These are phyloP conservation scores for Furcasterigmium sp. DNA, from an alignment of 2,329 filamentous ascomycete species.

Conservation along the genomic window DNA sequence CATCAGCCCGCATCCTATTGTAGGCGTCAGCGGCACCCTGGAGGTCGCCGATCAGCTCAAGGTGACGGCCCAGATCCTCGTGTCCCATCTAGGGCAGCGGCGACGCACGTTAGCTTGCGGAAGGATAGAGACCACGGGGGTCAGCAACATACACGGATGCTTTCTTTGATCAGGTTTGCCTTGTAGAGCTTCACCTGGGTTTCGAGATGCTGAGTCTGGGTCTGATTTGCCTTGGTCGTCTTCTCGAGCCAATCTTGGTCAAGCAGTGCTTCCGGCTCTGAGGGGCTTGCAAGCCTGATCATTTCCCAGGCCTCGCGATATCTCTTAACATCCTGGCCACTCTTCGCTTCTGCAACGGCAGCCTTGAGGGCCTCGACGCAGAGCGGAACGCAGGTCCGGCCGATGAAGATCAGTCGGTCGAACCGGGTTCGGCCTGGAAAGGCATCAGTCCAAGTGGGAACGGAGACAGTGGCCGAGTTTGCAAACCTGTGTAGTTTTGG, in stretches of 20 bases:
- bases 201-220: conserved; percentile 72
- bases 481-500: conserved; percentile 75
- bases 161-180: conserved; percentile 96
- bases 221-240: conserved; percentile 60
- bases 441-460: neutral
- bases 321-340: conserved; percentile 63
- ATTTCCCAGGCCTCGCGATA: conserved; percentile 67
- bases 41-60: conserved; percentile 73
- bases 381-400: conserved; percentile 69
- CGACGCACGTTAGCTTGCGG: too few relatives aligned
- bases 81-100: conserved; percentile 72
- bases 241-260: conserved; percentile 74
- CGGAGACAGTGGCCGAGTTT: conserved; percentile 4
- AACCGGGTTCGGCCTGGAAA: conserved; percentile 69
- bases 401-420: conserved; percentile 78
- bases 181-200: conserved; percentile 86
- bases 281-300: conserved; percentile 57
- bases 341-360: conserved; percentile 71
- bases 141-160: conserved; percentile 66
- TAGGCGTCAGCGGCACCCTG: conserved; percentile 71
- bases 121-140: neutral
- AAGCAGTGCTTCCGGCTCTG: conserved; percentile 59
- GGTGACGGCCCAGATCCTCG: conserved; percentile 83
- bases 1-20: conserved; percentile 83
- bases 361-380: conserved; percentile 75